Conservation (phyloP, 2,329 filamentous ascomycete species). For the Neobulgaria alba region DNA sequence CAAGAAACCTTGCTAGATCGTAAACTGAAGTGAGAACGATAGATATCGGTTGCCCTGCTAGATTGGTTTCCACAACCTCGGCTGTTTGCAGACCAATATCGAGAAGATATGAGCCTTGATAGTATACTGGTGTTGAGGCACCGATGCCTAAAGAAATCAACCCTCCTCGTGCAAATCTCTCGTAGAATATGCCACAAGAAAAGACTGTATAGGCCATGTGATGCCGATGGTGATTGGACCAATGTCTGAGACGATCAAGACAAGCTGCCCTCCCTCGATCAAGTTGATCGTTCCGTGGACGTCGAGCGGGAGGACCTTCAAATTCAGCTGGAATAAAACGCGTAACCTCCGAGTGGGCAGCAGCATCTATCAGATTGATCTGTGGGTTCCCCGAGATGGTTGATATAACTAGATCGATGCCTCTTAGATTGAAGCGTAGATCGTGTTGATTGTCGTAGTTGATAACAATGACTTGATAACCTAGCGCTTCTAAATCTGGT, state of each 20-base stretch:
- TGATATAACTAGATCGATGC: slow-evolving; percentile 67
- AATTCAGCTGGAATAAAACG: slow-evolving; percentile 71
- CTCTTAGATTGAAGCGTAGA: slow-evolving; percentile 58
- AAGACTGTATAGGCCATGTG: slow-evolving; percentile 62
- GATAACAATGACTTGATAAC: slow-evolving; percentile 59
- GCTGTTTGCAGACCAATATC: slow-evolving; percentile 50
- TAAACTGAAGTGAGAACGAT: slow-evolving; percentile 61
- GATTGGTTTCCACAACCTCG: slow-evolving; percentile 49
- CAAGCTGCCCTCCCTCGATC: slow-evolving; percentile 53
- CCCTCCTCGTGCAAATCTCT: slow-evolving; percentile 62
- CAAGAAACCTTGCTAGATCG: slow-evolving; percentile 64
- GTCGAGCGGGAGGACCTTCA: slow-evolving; percentile 51
- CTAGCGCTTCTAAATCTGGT: slow-evolving; percentile 30
- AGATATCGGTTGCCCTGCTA: slow-evolving; percentile 40
- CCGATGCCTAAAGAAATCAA: slow-evolving; percentile 53
- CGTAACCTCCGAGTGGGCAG: slow-evolving; percentile 53
- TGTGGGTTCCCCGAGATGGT: slow-evolving; percentile 60
- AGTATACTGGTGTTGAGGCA: slow-evolving; percentile 39
- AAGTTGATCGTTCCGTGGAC: slow-evolving; percentile 47
- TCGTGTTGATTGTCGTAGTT: slow-evolving; percentile 52
- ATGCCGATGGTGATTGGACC: slow-evolving; percentile 35
- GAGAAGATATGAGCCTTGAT: slow-evolving; percentile 57
- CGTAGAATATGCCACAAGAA: slow-evolving; percentile 68
- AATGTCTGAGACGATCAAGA: slow-evolving; percentile 46
- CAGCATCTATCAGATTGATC: slow-evolving; percentile 64